These are phyloP conservation scores for Hypoxylon intermedium DNA, from an alignment of 495 filamentous ascomycete genomes.

Conservation along the genomic window DNA sequence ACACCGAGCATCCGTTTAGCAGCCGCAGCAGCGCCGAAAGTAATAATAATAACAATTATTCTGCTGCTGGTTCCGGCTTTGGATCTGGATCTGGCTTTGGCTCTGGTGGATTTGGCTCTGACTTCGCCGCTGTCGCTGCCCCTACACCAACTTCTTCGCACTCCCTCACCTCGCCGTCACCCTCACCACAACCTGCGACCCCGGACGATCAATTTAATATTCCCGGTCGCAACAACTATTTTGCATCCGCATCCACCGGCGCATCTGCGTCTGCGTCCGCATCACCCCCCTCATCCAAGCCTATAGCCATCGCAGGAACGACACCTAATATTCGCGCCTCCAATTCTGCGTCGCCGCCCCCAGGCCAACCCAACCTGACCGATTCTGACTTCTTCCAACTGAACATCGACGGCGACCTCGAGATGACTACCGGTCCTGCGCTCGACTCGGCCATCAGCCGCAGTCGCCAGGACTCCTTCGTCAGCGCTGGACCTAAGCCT, in stretches of 20 bases:
- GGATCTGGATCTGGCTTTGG: slow-evolving; percentile 29
- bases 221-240: slow-evolving; percentile 39
- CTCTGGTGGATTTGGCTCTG: slow-evolving; percentile 24
- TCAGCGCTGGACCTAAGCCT: slow-evolving; percentile 80
- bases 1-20: slow-evolving; percentile 43
- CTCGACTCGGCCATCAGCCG: slow-evolving; percentile 61
- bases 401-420: slow-evolving; percentile 45
- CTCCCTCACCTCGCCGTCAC: slow-evolving; percentile 44
- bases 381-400: slow-evolving; percentile 32
- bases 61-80: slow-evolving; percentile 7
- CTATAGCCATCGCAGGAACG: slow-evolving; percentile 38
- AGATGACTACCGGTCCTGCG: slow-evolving; percentile 67
- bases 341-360: slow-evolving; percentile 40
- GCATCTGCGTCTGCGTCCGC: slow-evolving; percentile 19
- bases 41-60: slow-evolving; percentile 38
- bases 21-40: slow-evolving; percentile 43
- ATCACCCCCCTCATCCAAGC: slow-evolving; percentile 40
- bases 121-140: slow-evolving; percentile 31
- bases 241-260: slow-evolving; percentile 14
- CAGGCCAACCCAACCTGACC: slow-evolving; percentile 10
- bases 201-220: slow-evolving; percentile 46
- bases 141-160: slow-evolving; percentile 45
- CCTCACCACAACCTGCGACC: slow-evolving; percentile 53
- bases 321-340: slow-evolving; percentile 30
- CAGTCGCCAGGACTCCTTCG: slow-evolving; percentile 75